phyloP scores from a whole-genome alignment of 768 basidiomycete species.

The Boletus speciosus region DNA sequence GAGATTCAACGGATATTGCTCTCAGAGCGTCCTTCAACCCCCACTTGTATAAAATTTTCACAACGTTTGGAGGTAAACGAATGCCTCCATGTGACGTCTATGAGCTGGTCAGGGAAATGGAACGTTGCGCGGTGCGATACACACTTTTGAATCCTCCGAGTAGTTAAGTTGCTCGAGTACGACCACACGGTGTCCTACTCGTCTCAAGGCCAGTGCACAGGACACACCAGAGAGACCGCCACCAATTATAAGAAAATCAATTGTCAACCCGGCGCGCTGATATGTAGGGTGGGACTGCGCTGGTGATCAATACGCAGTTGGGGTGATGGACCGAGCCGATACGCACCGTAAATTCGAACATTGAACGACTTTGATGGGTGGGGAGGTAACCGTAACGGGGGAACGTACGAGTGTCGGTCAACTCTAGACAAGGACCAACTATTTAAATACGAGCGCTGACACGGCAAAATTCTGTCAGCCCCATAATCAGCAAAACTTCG shows the following conservation, averaged over 20 bases:
- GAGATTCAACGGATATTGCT: constrained; percentile 28
- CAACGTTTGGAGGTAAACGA: constrained; percentile 57
- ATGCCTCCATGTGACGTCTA: constrained; percentile 39
- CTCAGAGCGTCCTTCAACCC: constrained; percentile 45
- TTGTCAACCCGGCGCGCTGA: constrained; percentile 13
- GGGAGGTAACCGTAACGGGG: neutral
- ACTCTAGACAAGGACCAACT: neutral
- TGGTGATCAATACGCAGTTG: neutral
- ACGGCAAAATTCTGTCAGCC: constrained; percentile 15
- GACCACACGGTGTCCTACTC: constrained; percentile 57
- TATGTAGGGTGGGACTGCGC: constrained; percentile 12
- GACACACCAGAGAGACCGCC: constrained; percentile 56
- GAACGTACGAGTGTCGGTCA: neutral
- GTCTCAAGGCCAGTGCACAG: constrained; percentile 50
- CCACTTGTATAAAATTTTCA: constrained; percentile 54
- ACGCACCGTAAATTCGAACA: constrained; percentile 17
- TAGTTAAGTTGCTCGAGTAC: constrained; percentile 51
- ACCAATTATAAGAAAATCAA: constrained; percentile 47
- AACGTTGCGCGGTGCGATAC: neutral
- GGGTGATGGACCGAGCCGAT: neutral
- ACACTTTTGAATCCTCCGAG: constrained; percentile 34
- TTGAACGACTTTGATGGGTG: neutral
- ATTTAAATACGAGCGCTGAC: constrained; percentile 18
- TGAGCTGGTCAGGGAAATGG: neutral
- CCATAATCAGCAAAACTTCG: constrained; percentile 13